Evolutionary conservation across 305 asterid genomes (phyloP).

Genomic region (Fraxinus baroniana): DNA sequence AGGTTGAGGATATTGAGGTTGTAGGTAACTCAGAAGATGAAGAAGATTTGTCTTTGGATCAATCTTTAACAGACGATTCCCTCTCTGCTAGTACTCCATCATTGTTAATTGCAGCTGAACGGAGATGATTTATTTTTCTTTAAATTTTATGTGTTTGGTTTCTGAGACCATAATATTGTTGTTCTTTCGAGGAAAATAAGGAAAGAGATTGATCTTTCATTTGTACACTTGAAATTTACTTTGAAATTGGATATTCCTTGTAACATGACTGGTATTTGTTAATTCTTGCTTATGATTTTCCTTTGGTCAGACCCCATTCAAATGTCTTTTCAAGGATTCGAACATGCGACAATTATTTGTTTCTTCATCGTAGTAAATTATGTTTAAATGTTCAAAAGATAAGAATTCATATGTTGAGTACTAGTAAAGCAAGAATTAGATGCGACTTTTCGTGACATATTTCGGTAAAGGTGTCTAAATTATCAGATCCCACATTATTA

Average conservation of each 20-base stretch:
- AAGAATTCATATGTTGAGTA: not conserved
- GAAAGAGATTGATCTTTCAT: not conserved
- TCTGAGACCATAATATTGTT: not conserved
- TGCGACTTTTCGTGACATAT: not conserved
- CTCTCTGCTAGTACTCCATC: slow-evolving; percentile 36
- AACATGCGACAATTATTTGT: not conserved
- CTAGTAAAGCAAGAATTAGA: not conserved
- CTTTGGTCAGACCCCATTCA: not conserved
- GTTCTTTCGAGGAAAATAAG: not conserved
- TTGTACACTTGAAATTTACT: not conserved
- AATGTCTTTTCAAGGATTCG: not conserved
- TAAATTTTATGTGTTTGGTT: not conserved
- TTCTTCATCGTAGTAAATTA: not conserved
- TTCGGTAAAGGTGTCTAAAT: not conserved
- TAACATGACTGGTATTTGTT: not conserved
- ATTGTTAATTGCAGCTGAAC: slow-evolving; percentile 19
- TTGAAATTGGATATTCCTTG: not conserved
- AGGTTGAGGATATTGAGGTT: slow-evolving; percentile 52
- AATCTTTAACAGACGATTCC: slow-evolving; percentile 67
- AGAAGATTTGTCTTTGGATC: slow-evolving; percentile 47
- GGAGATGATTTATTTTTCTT: slow-evolving; percentile 7
- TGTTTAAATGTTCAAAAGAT: not conserved
- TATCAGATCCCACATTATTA: not conserved
- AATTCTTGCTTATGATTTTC: not conserved
- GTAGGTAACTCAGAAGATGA: slow-evolving; percentile 54